Conservation (phyloP, 768 basidiomycete genomes). For the Leccinellum rugosiceps region DNA sequence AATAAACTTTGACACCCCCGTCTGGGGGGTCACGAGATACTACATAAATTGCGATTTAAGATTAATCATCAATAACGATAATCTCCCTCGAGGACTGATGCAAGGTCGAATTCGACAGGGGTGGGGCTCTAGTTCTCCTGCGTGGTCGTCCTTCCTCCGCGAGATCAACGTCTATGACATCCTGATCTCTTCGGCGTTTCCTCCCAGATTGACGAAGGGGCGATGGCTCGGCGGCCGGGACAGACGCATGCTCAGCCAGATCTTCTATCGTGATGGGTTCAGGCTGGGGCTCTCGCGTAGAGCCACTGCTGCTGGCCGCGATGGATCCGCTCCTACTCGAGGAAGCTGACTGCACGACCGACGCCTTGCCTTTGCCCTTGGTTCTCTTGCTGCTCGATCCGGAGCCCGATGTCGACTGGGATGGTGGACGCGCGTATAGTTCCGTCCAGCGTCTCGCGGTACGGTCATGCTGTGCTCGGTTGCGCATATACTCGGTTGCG, state of each 20-base stretch:
- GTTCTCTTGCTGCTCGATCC: conserved; percentile 15
- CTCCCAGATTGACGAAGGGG: conserved; percentile 16
- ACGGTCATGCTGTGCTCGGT: conserved; percentile 67
- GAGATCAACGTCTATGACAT: conserved; percentile 30
- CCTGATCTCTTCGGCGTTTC: conserved; percentile 36
- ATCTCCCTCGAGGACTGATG: conserved; percentile 33
- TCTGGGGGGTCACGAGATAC: neutral
- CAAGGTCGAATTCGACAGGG: too few species aligned
- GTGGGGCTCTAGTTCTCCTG: conserved; percentile 16
- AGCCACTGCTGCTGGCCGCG: conserved; percentile 10
- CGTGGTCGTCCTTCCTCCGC: conserved; percentile 27
- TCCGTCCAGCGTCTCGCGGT: conserved; percentile 80
- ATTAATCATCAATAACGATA: conserved; percentile 38
- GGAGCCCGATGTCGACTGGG: conserved; percentile 16
- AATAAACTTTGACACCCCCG: conserved; percentile 12
- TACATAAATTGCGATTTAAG: neutral
- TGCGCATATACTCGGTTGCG: conserved; percentile 63
- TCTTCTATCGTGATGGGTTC: conserved; percentile 31
- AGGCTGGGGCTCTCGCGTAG: conserved; percentile 12
- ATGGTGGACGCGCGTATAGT: conserved; percentile 56
- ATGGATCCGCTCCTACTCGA: conserved; percentile 4
- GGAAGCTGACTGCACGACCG: conserved; percentile 2
- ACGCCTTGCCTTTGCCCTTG: conserved; percentile 38
- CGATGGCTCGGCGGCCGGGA: neutral
- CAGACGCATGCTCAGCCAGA: conserved; percentile 27